Evolutionary conservation across 495 filamentous ascomycete species (phyloP).

Genomic region (Oidiodendron maius): DNA sequence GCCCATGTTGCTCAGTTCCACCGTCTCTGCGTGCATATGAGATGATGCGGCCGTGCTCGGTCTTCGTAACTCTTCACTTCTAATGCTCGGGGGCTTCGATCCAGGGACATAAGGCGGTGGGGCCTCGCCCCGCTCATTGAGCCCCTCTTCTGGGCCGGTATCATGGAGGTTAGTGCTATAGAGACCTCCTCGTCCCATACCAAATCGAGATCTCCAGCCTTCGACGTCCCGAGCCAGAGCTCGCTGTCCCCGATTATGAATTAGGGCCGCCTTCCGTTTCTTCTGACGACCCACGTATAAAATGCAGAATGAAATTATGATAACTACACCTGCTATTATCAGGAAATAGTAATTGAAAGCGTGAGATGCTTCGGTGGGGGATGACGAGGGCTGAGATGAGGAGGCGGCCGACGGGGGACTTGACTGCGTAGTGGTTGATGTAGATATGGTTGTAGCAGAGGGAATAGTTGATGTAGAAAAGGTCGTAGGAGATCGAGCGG

Average conservation of each 20-base stretch:
- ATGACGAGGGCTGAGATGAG: conserved; percentile 2
- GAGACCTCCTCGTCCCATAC: background rate
- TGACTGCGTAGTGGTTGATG: conserved; percentile 1
- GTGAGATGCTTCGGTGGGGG: conserved; percentile 1
- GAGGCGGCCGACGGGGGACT: conserved; percentile 5
- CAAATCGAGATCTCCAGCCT: conserved; percentile 17
- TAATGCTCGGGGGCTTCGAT: conserved; percentile 23
- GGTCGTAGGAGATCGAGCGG: background rate
- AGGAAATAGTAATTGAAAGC: conserved; percentile 31
- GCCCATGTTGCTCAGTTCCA: conserved; percentile 12
- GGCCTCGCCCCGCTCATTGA: conserved; percentile 53
- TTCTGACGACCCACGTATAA: conserved; percentile 16
- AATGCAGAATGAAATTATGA: conserved; percentile 24
- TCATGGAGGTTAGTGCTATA: conserved; percentile 1
- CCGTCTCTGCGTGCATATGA: background rate
- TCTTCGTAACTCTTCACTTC: background rate
- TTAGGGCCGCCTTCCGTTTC: conserved; percentile 14
- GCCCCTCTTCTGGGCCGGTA: conserved; percentile 29
- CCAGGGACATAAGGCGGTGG: conserved; percentile 46
- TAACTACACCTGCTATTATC: conserved; percentile 11
- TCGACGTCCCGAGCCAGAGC: conserved; percentile 24
- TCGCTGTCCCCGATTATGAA: conserved; percentile 13
- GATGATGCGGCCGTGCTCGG: background rate
- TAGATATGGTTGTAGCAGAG: background rate
- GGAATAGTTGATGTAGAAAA: conserved; percentile 4